Evolutionary conservation across 306 rosid species (phyloP).

Genomic region (Vachellia collinsii): DNA sequence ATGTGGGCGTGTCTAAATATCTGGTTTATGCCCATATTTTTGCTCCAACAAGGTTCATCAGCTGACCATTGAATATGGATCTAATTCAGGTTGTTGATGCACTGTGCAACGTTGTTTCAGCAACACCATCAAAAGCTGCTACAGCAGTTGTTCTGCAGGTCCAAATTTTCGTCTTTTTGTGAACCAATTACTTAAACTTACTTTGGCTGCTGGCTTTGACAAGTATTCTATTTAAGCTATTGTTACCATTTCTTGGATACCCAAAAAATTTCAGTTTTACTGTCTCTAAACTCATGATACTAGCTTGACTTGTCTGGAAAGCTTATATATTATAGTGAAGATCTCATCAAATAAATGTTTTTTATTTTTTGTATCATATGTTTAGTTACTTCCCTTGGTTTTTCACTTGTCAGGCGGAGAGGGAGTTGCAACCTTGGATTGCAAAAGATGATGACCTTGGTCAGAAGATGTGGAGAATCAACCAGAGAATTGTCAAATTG

Average conservation of each 20-base stretch:
- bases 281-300: conserved; percentile 1
- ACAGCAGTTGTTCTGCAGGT: conserved; percentile 98
- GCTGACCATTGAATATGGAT: conserved; percentile 29
- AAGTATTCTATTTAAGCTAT: conserved; percentile 12
- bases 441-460: conserved; percentile 94
- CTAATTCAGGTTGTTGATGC: conserved; percentile 86
- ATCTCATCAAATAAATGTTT: conserved; percentile 29
- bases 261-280: not conserved
- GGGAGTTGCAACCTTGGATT: conserved; percentile 97
- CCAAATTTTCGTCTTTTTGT: conserved; percentile 41
- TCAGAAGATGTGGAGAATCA: conserved; percentile 97
- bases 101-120: conserved; percentile 90
- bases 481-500: conserved; percentile 87
- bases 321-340: conserved; percentile 30
- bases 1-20: not conserved
- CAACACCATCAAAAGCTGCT: conserved; percentile 90
- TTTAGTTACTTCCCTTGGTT: conserved; percentile 49
- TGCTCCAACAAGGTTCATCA: conserved; percentile 14
- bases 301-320: not conserved
- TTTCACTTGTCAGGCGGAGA: conserved; percentile 76
- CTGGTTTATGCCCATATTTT: conserved; percentile 12
- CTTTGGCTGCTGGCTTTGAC: conserved; percentile 25
- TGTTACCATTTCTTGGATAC: conserved; percentile 16
- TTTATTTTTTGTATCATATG: conserved; percentile 5
- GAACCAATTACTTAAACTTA: conserved; percentile 24